Conservation (phyloP, 139 green algal species). For the Chlorella sorokiniana region DNA sequence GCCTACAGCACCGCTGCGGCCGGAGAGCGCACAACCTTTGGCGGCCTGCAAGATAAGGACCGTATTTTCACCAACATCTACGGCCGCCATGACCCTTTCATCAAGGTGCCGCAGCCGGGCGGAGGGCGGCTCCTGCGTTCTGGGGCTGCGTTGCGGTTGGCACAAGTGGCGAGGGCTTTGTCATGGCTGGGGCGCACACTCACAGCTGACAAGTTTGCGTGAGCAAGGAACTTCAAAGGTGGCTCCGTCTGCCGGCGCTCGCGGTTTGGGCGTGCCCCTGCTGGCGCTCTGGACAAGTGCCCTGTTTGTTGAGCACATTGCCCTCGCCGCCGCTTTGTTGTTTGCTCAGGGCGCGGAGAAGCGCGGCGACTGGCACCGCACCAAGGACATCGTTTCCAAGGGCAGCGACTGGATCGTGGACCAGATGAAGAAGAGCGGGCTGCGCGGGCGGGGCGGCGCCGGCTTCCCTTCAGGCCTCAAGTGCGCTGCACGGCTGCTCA, state of each 20-base stretch:
- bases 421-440: constrained; percentile 95
- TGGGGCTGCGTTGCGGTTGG: too few relatives aligned
- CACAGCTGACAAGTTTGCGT: too few relatives aligned
- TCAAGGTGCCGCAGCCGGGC: constrained; percentile 66
- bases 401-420: constrained; percentile 98
- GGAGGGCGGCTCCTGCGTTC: not conserved
- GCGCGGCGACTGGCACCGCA: constrained; percentile 87
- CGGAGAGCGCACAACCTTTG: constrained; percentile 43
- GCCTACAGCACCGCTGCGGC: constrained; percentile 27
- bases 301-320: not conserved
- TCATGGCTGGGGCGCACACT: too few relatives aligned
- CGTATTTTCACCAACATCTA: constrained; percentile 99
- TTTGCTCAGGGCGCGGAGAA: constrained; percentile 66
- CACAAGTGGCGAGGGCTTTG: too few relatives aligned
- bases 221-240: not conserved
- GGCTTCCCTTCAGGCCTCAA: constrained; percentile 97
- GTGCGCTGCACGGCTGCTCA: constrained; percentile 62
- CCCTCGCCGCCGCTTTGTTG: not conserved
- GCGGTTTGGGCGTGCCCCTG: too few relatives aligned
- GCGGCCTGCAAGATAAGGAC: constrained; percentile 91
- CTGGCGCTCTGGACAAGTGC: too few relatives aligned
- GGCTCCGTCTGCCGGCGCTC: not conserved
- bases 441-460: constrained; percentile 93
- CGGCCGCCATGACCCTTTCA: constrained; percentile 83
- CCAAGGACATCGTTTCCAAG: constrained; percentile 83